Base-by-base conservation (phyloP, 2,329 filamentous ascomycete species). In the Clarireedia homoeocarpa region DNA sequence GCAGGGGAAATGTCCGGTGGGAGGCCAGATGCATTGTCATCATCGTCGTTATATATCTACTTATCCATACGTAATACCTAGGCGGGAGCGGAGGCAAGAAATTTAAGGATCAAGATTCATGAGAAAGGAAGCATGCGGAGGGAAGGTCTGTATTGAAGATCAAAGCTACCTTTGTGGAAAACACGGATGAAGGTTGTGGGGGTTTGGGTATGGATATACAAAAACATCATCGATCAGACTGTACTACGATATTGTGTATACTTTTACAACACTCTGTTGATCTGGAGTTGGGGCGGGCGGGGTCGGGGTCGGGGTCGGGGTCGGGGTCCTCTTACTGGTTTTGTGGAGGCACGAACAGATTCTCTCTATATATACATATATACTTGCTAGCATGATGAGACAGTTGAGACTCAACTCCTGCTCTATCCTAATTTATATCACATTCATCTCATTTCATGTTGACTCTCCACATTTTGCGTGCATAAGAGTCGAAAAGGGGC, bases 161-260 rank as follows among this genome's bases (percentile, higher is more conserved):
- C 9, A 20, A 48, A n/a, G 26, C 48, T 54, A 17, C 52, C 39
- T 57, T 36, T 47, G 9, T 12, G 27, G 27, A 10, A 30, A 30
- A 30, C 27, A 30, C 27, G 10, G 27, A 10, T 20, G n/a, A 47
- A 42, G 42, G 23, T 38, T 24, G 6, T 12, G n/a, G 51, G 26
- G 12, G 46, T 38, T 39, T 26, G 17, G 24, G 17, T 42, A 46
- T 39, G 50, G 48, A 47, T 51, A 55, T 44, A 59, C 51, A 57
- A 58, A 55, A 58, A 50, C 6, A 42, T n/a, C 38, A 40, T n/a
- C 15, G n/a, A 39, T 34, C 55, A 59, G 42, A 59, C 51, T 61
- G 51, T 56, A 58, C 49, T 51, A 58, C 24, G 46, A 47, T 38
- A 54, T 49, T 49, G 52, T 54, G 46, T 57, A 54, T 59, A 53